Conservation (phyloP, 2,329 filamentous ascomycete genomes). For the Zasmidium citrigriseum region DNA sequence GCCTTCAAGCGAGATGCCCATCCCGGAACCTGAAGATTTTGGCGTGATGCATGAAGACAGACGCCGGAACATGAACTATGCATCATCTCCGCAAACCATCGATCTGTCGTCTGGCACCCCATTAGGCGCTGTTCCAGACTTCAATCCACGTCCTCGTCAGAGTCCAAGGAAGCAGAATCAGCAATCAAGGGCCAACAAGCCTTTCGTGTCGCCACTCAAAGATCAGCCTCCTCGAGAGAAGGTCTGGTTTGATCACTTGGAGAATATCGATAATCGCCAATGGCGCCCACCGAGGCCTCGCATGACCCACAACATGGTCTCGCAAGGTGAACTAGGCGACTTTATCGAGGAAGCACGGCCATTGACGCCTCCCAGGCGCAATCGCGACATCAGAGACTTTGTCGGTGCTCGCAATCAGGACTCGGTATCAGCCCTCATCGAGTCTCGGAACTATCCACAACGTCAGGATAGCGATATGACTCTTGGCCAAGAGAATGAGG, state of each 20-base stretch:
- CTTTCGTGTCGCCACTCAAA: slow-evolving; percentile 32
- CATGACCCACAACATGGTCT: slow-evolving; percentile 19
- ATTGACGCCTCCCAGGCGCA: slow-evolving; percentile 27
- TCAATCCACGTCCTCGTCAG: slow-evolving; percentile 15
- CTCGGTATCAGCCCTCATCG: slow-evolving; percentile 16
- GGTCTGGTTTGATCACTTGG: slow-evolving; percentile 35
- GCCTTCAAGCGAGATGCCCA: slow-evolving; percentile 1
- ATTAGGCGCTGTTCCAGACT: slow-evolving; percentile 28
- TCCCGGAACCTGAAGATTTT: neutral
- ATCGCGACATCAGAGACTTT: slow-evolving; percentile 36
- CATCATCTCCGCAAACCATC: slow-evolving; percentile 7
- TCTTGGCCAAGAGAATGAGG: neutral
- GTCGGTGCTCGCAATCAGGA: slow-evolving; percentile 10
- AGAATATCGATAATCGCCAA: slow-evolving; percentile 14
- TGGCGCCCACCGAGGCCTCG: slow-evolving; percentile 9
- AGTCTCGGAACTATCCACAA: slow-evolving; percentile 15
- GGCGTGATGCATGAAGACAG: neutral
- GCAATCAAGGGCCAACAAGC: slow-evolving; percentile 27
- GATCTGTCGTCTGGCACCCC: slow-evolving; percentile 23
- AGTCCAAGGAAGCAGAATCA: slow-evolving; percentile 20
- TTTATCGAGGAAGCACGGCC: slow-evolving; percentile 20
- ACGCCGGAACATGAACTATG: slow-evolving; percentile 7
- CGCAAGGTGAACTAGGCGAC: slow-evolving; percentile 30
- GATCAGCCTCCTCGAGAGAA: slow-evolving; percentile 23
- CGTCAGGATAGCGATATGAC: neutral